Evolutionary conservation across 257 asterid genomes (phyloP).

Genomic region (Perilla frutescens): DNA sequence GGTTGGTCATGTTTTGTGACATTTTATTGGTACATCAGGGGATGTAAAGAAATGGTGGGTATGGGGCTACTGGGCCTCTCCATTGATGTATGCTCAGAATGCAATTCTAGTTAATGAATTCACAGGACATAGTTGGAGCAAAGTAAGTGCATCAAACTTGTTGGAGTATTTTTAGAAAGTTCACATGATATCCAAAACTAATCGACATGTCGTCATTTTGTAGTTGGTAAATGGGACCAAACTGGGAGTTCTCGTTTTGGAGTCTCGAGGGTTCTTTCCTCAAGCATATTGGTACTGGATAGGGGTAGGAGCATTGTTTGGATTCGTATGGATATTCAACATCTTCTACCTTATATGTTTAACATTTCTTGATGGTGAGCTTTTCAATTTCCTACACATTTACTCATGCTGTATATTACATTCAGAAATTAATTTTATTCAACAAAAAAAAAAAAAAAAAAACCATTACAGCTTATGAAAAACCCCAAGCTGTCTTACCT

Average conservation of each 20-base stretch:
- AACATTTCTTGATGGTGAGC: conserved; percentile 53
- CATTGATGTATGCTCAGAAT: conserved; percentile 73
- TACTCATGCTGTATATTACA: not conserved
- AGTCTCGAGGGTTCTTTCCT: conserved; percentile 60
- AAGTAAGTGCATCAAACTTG: conserved; percentile 42
- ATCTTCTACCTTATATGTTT: conserved; percentile 43
- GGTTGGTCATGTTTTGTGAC: conserved; percentile 11
- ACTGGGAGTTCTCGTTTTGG: conserved; percentile 53
- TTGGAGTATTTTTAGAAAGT: not conserved
- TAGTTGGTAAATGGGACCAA: conserved; percentile 54
- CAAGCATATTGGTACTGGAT: conserved; percentile 73
- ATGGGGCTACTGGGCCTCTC: conserved; percentile 81
- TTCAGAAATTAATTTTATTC: not conserved
- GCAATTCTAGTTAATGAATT: conserved; percentile 71
- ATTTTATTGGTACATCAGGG: conserved; percentile 40
- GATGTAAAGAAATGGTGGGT: conserved; percentile 75
- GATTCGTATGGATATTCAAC: conserved; percentile 57
- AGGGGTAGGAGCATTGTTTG: conserved; percentile 53
- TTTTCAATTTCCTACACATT: not conserved
- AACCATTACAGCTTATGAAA: conserved; percentile 54
- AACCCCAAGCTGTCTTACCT: conserved; percentile 60
- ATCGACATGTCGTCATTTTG: not conserved
- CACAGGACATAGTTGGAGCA: conserved; percentile 65
- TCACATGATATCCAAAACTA: not conserved
- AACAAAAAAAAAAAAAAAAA: not conserved